Base-by-base conservation (phyloP, 1,139 yeast genomes). In the Arxiozyma slooffiae region DNA sequence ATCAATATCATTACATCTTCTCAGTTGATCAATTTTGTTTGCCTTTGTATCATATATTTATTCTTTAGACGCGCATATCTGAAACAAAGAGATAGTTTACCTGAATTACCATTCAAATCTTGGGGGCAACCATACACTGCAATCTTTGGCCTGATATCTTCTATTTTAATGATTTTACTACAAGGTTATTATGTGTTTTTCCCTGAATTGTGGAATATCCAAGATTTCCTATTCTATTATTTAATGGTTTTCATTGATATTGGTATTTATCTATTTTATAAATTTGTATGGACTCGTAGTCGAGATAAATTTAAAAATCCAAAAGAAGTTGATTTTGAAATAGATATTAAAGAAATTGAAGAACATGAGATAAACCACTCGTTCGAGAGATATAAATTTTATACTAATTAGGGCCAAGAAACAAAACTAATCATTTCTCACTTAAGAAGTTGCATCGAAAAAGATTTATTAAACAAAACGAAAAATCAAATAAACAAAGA, bases 1-100 rank as follows among this genome's bases (percentile, higher is more conserved):
- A 82, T 85, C 50, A 82, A 80, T 59, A 71, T 87, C 57, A 83
- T 85, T 59, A 86, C 95, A 1, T 86, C 90, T 1, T 82, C 90
- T 2, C 94, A 85, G 67, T 71, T 86, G 57, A 78, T 86, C 61
- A 85, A 84, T 64, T 85, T 82, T 61, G 76, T 78, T 44, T 74
- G 80, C 56, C 80, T 87, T 74, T 71, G 80, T 52, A 63, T 80
- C 41, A 81, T 84, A 2, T 87, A 83, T 68, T 54, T 74, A 55
- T 80, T 76, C 67, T 87, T 86, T 68, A 77, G 78, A 67, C 71
- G 75, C 49, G 92, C 90, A 2, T 73, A 79, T 57, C 64, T 71
- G n/a, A 80, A 75, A 0, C 90, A 84, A 59, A 77, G 78, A 8
- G 68, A 81, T 41, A 74, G 75, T 50, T 67, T 90, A 48, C 70